phyloP scores from a whole-genome alignment of 2,329 filamentous ascomycete species.

The Rhynchosporium agropyri region DNA sequence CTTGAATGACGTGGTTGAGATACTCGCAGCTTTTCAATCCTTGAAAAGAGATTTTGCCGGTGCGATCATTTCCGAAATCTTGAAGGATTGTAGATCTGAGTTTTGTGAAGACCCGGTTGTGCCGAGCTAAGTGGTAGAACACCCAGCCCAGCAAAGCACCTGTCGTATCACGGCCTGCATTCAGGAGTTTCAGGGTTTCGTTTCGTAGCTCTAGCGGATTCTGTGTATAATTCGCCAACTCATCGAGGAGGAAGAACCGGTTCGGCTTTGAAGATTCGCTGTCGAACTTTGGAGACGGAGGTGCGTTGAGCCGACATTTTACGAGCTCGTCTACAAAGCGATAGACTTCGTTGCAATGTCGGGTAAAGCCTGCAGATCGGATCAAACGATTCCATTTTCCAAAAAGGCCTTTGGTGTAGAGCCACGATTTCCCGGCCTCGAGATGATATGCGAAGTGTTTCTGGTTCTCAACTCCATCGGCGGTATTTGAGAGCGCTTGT shows the following conservation, averaged over 20 bases:
- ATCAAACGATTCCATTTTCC: conserved; percentile 11
- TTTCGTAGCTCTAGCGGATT: conserved; percentile 51
- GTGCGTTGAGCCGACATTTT: conserved; percentile 23
- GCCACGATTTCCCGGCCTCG: conserved; percentile 30
- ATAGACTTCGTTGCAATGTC: conserved; percentile 30
- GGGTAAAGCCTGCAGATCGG: too few relatives aligned
- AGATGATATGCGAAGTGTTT: conserved; percentile 27
- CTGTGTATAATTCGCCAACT: conserved; percentile 52
- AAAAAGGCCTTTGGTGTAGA: conserved; percentile 28
- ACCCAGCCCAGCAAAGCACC: conserved; percentile 53
- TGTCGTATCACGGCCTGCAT: conserved; percentile 61
- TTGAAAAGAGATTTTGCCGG: conserved; percentile 49
- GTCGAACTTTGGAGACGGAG: conserved; percentile 3
- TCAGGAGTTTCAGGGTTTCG: conserved; percentile 55
- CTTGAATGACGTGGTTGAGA: conserved; percentile 58
- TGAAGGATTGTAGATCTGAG: conserved; percentile 41
- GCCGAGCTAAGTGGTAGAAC: conserved; percentile 50
- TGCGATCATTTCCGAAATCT: conserved; percentile 46
- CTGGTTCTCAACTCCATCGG: background rate
- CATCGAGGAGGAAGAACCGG: conserved; percentile 33
- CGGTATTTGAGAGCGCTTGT: conserved; percentile 9
- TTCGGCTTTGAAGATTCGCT: conserved; percentile 57
- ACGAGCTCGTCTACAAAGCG: conserved; percentile 32
- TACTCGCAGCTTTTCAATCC: conserved; percentile 59
- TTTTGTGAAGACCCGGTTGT: conserved; percentile 48